Conservation (phyloP, 2,329 filamentous ascomycete genomes). For the Cercospora sp. region DNA sequence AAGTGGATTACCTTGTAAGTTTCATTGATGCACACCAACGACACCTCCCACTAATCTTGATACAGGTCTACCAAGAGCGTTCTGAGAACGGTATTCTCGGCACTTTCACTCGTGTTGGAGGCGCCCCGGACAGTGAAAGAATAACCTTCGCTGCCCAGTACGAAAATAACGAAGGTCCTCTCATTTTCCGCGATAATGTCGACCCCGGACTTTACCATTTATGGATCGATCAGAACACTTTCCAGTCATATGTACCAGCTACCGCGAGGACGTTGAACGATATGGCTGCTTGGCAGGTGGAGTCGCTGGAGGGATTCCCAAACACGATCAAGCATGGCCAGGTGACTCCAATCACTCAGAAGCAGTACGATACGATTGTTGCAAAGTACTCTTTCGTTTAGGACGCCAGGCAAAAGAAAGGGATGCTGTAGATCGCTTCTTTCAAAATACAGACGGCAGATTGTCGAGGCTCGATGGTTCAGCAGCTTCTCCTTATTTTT, state of each 20-base stretch:
- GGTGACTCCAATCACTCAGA: slow-evolving; percentile 21
- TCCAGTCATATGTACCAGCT: slow-evolving; percentile 24
- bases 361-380: slow-evolving; percentile 22
- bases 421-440: no score
- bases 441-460: no score
- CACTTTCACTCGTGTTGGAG: slow-evolving; percentile 21
- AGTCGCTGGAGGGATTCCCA: slow-evolving; percentile 23
- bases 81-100: slow-evolving; percentile 23
- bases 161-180: slow-evolving; percentile 23
- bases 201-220: slow-evolving; percentile 23
- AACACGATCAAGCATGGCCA: slow-evolving; percentile 23
- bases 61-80: slow-evolving; percentile 23
- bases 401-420: no score
- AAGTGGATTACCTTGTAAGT: slow-evolving; percentile 16
- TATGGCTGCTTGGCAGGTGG: slow-evolving; percentile 22
- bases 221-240: slow-evolving; percentile 26
- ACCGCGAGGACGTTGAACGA: slow-evolving; percentile 23
- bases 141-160: slow-evolving; percentile 23
- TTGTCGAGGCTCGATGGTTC: not conserved
- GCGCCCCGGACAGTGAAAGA: slow-evolving; percentile 14
- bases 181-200: slow-evolving; percentile 26
- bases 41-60: not conserved
- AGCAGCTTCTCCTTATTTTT: not conserved
- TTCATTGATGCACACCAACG: not conserved
- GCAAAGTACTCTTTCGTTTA: slow-evolving; percentile 12